These are phyloP conservation scores for Aspergillus puulaauensis DNA, from an alignment of 2,329 filamentous ascomycete species.

Conservation along the genomic window DNA sequence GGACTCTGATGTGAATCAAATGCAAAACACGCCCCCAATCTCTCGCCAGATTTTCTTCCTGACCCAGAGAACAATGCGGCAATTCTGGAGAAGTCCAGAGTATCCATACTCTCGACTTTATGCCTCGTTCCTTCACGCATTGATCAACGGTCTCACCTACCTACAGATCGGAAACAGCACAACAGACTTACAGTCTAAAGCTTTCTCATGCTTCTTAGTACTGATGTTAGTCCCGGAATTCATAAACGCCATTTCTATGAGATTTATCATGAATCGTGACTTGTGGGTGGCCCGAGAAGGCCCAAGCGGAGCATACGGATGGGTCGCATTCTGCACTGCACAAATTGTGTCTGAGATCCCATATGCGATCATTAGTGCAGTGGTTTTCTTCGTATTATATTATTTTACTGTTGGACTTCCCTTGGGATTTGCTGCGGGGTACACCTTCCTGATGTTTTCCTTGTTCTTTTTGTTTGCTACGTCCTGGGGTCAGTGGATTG, in stretches of 20 bases:
- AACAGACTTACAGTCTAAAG: constrained; percentile 66
- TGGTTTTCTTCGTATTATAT: constrained; percentile 69
- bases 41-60: constrained; percentile 62
- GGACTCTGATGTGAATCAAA: neutral
- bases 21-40: constrained; percentile 43
- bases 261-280: constrained; percentile 67
- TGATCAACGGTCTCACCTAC: constrained; percentile 75
- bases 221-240: constrained; percentile 65
- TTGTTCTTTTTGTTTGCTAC: constrained; percentile 71
- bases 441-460: constrained; percentile 70
- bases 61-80: constrained; percentile 65
- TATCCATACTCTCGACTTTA: constrained; percentile 75
- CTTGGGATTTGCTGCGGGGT: constrained; percentile 62
- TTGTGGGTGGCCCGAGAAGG: constrained; percentile 69
- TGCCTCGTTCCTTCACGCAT: constrained; percentile 62
- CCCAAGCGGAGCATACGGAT: constrained; percentile 69
- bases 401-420: constrained; percentile 71
- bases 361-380: constrained; percentile 58
- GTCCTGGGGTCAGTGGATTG: constrained; percentile 77
- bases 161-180: constrained; percentile 63
- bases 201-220: constrained; percentile 67
- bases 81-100: constrained; percentile 70
- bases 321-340: constrained; percentile 68
- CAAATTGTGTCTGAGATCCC: constrained; percentile 70
- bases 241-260: constrained; percentile 68